These are phyloP conservation scores for Phlegmacium glaucopus DNA, from an alignment of 768 basidiomycete genomes.

Conservation along the genomic window DNA sequence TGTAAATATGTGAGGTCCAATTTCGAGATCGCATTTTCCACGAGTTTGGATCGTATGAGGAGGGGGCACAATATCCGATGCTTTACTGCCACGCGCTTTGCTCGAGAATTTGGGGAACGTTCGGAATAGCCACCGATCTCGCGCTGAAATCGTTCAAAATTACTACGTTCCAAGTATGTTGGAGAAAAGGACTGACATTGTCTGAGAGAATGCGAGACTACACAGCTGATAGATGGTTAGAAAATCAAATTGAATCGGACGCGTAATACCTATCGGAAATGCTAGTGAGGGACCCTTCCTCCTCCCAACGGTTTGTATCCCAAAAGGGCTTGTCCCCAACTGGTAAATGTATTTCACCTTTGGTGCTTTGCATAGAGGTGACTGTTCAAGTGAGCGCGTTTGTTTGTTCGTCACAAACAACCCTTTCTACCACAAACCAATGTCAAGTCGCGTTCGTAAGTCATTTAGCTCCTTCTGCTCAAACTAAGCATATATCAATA, in stretches of 20 bases:
- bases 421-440: slow-evolving; percentile 16
- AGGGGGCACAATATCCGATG: slow-evolving; percentile 49
- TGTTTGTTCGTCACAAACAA: slow-evolving; percentile 6
- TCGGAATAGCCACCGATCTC: slow-evolving; percentile 66
- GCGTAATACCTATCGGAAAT: slow-evolving; percentile 54
- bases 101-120: slow-evolving; percentile 72
- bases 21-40: slow-evolving; percentile 66
- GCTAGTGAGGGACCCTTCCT: slow-evolving; percentile 41
- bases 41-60: slow-evolving; percentile 64
- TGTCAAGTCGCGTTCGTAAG: slow-evolving; percentile 66
- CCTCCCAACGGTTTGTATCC: slow-evolving; percentile 60
- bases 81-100: slow-evolving; percentile 57
- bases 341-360: slow-evolving; percentile 37
- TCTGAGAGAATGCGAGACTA: slow-evolving; percentile 62
- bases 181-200: slow-evolving; percentile 49
- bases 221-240: slow-evolving; percentile 39
- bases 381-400: slow-evolving; percentile 3
- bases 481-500: slow-evolving; percentile 8
- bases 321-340: slow-evolving; percentile 56
- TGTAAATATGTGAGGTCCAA: slow-evolving; percentile 73
- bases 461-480: slow-evolving; percentile 18
- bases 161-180: neutral
- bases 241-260: neutral
- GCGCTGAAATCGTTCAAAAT: slow-evolving; percentile 38
- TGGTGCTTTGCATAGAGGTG: slow-evolving; percentile 1